Evolutionary conservation across 2,329 filamentous ascomycete genomes (phyloP).

Genomic region (Chaetoscypha palmicola): DNA sequence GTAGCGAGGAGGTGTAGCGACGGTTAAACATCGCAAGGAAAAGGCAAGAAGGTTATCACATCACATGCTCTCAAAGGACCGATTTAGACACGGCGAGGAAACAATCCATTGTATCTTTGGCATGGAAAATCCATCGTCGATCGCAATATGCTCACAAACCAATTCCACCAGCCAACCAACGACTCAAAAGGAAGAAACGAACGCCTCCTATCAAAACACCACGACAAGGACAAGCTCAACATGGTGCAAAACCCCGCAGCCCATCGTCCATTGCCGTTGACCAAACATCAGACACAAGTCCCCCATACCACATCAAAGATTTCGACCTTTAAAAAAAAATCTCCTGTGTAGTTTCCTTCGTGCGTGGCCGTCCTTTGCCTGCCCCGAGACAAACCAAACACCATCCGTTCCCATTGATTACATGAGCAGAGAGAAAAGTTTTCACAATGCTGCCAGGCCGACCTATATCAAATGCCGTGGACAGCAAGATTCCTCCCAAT

Average conservation of each 20-base stretch:
- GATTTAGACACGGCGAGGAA: neutral
- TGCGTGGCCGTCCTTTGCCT: neutral
- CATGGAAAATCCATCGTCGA: neutral
- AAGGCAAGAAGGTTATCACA: too few relatives aligned
- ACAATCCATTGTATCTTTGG: neutral
- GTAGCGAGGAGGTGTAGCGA: too few relatives aligned
- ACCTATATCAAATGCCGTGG: constrained; percentile 5
- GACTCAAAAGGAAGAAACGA: constrained; percentile 4
- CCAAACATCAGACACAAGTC: constrained; percentile 5
- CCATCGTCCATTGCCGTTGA: neutral
- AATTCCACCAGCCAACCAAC: constrained; percentile 7
- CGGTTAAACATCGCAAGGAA: too few relatives aligned
- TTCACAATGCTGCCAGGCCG: constrained; percentile 11
- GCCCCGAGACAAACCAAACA: constrained; percentile 19
- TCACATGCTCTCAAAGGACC: neutral
- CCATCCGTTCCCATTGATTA: constrained; percentile 16
- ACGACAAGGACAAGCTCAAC: constrained; percentile 3
- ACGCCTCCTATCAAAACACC: constrained; percentile 23
- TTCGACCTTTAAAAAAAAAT: neutral
- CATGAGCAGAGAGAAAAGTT: constrained; percentile 16
- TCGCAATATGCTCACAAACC: neutral
- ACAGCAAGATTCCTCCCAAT: constrained; percentile 13
- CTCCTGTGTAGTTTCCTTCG: neutral
- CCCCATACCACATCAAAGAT: neutral
- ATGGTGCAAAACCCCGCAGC: neutral